Evolutionary conservation across 176 grass and related monocot species (phyloP), one percentile per base, ranked within the genome.

Genomic region (Puya raimondii): DNA sequence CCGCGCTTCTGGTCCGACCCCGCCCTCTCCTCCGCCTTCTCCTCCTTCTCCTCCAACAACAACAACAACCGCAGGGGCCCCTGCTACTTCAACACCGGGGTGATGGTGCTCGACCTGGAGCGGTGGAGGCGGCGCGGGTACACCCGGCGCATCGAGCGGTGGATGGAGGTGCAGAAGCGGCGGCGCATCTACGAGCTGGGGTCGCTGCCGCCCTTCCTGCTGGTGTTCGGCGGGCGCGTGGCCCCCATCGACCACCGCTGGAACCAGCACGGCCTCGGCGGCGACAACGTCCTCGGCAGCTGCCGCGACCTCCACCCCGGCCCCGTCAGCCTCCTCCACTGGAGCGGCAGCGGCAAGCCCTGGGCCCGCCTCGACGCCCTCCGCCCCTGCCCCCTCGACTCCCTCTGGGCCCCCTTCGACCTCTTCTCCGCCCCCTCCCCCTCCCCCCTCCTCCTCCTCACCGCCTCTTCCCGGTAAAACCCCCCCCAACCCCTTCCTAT

Each of bases 241-340:
- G 91, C 88, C 50, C 80, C 88, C 53, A 96, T 96, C 81, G 88
- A 96, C 53, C 91, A 96, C 83, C 73, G 91, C 65, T 96, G 91
- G 91, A 96, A 96, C 88, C 91, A 96, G 80, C 91, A 96, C 74
- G 91, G 91, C 22, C 81, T 91, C 15, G 91, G 91, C 22, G 91
- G 91, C 11, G 91, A 96, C 83, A 96, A 88, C 75, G 83, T 96
- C 51, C 74, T 64, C 11, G 91, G 91, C 69, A 91, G 85, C 83
- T 96, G 91, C 76, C 85, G 91, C 63, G 91, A 96, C 78, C 77
- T 96, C 42, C 91, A 96, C 68, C 78, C 91, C 21, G 91, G 91
- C 1, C 85, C 91, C 27, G 91, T 96, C 22, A 96, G 91, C 84
- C 80, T 96, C 50, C 83, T 96, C 73, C 91, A 96, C 85, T 96